A percentile compares a stretch with the other conserved stretches of the same genome.
Evolutionary conservation across 371 early-diverging fungal species (phyloP).

Genomic region (Apophysomyces trapeziformis): DNA sequence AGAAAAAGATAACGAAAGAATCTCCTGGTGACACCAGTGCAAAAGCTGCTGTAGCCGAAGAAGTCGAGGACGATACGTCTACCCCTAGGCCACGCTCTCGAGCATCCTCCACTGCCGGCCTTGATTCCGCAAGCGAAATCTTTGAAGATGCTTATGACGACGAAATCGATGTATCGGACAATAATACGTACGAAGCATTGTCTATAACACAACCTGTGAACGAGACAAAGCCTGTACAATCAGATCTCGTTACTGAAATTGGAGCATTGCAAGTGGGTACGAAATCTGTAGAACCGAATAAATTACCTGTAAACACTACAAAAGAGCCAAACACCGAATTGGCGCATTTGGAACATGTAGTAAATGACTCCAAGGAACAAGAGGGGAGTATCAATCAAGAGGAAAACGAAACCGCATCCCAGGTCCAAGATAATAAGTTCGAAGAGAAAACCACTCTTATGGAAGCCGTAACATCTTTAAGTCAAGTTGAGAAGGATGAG

Average conservation of each 20-base stretch:
- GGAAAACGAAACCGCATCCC: not conserved
- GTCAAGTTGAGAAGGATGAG: too few relatives aligned
- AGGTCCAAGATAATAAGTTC: not conserved
- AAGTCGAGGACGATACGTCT: slow-evolving; percentile 15
- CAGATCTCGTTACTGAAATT: slow-evolving; percentile 16
- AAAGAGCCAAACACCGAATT: not conserved
- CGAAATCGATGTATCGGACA: slow-evolving; percentile 11
- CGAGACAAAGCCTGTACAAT: not conserved
- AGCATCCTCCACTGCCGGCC: slow-evolving; percentile 22
- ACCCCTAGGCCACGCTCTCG: slow-evolving; percentile 25
- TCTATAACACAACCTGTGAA: not conserved
- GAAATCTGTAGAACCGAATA: not conserved
- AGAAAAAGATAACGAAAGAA: not conserved
- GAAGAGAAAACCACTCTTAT: not conserved
- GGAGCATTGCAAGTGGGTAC: slow-evolving; percentile 15
- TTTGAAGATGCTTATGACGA: slow-evolving; percentile 31
- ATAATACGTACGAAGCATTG: slow-evolving; percentile 13
- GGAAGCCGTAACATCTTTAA: too few relatives aligned
- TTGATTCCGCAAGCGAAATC: slow-evolving; percentile 29
- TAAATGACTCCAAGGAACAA: not conserved
- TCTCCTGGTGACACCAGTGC: not conserved
- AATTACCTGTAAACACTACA: not conserved
- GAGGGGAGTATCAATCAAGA: not conserved
- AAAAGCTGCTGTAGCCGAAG: not conserved
- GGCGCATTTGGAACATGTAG: not conserved